Evolutionary conservation across 768 basidiomycete species (phyloP), one percentile per base, ranked within the genome.

Genomic region (Sporobolomyces pararoseus): DNA sequence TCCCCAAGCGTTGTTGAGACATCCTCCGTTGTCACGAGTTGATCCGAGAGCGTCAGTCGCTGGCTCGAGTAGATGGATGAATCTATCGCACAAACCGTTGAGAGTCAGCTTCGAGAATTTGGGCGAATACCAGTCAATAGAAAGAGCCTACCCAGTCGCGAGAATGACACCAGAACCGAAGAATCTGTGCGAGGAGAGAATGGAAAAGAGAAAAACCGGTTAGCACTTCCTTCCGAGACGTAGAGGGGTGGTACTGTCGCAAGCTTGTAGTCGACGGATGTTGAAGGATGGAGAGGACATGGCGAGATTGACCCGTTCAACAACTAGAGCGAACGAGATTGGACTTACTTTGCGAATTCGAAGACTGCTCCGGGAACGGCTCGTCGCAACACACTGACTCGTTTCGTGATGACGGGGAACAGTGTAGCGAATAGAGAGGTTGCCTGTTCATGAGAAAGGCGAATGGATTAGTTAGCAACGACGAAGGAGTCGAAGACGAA

Each of bases 311-410:
- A n/a, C n/a, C n/a, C n/a, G n/a, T n/a, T n/a, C n/a, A n/a, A n/a
- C n/a, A n/a, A n/a, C n/a, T n/a, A n/a, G n/a, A n/a, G n/a, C n/a
- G n/a, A n/a, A n/a, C n/a, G n/a, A n/a, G n/a, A n/a, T n/a, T n/a
- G 52, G n/a, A 57, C 75, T 42, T 42, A 75, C 76, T 78, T 78
- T 44, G 67, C 71, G 39, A 76, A 75, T 63, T 77, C 75, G 62
- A 77, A 77, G 3, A 78, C 73, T 19, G 42, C 10, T 1, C 66
- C 65, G 0, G 78, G 78, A 0, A 77, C 60, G 1, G n/a, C 4
- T 7, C 70, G 50, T 0, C 73, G 68, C 7, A 78, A 27, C 7
- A 61, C n/a, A 1, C 35, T 13, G 7, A 74, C 60, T 16, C 76
- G 75, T 57, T 73, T 76, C 7, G 72, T 53, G 10, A 73, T 13